phyloP scores from a whole-genome alignment of 106 monocot species.

The Allium sativum region DNA sequence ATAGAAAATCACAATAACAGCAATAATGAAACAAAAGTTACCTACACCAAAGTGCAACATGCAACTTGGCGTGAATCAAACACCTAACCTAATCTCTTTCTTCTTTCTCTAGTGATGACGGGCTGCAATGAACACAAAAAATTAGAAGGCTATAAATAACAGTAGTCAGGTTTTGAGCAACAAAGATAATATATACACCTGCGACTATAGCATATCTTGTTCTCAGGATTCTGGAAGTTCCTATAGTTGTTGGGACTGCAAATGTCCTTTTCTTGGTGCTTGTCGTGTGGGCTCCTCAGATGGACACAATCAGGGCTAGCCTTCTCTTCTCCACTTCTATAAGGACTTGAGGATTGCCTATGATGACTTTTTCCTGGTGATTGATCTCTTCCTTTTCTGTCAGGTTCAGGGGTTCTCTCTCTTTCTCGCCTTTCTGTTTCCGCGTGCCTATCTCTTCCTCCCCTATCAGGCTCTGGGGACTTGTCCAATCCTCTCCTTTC shows the following conservation, averaged over 20 bases:
- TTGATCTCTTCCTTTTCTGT: conserved; percentile 10
- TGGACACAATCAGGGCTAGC: conserved; percentile 91
- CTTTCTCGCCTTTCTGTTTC: no score
- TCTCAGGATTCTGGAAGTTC: conserved; percentile 39
- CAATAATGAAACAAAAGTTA: no score
- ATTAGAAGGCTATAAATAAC: background rate
- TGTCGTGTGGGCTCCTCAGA: conserved; percentile 35
- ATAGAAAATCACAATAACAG: no score
- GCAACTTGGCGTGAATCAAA: no score
- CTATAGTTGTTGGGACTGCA: conserved; percentile 24
- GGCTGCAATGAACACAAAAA: background rate
- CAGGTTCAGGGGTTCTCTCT: conserved; percentile 5
- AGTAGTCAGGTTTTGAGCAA: no score
- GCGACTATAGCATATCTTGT: conserved; percentile 18
- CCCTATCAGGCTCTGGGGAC: conserved; percentile 32
- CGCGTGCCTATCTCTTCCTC: conserved; percentile 16
- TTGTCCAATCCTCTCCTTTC: conserved; percentile 40
- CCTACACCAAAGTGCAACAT: no score
- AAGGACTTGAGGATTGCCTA: conserved; percentile 67
- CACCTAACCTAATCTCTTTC: no score
- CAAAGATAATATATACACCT: background rate
- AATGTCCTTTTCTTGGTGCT: conserved; percentile 26
- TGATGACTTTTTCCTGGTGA: conserved; percentile 19
- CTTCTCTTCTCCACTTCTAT: conserved; percentile 60
- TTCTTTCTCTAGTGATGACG: background rate